Evolutionary conservation across 2,329 filamentous ascomycete species (phyloP), one percentile per base, ranked within the genome.

Genomic region (Berkeleyomyces rouxiae): DNA sequence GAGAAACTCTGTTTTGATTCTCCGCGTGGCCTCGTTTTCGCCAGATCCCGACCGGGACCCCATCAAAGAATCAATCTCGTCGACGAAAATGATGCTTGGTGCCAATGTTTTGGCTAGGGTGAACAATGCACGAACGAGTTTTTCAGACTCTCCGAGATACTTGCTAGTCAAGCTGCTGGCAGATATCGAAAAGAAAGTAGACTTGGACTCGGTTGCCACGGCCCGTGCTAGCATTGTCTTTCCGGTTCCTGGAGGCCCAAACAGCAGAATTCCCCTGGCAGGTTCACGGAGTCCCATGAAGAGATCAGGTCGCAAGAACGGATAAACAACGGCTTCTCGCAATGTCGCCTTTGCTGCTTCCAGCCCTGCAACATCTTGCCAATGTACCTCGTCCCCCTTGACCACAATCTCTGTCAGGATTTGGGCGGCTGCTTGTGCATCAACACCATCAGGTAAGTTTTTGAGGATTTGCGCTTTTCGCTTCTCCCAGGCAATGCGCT

Each of bases 161-260:
- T 99, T 99, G 70, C 88, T 95, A 1, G 92, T 97, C 67, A 99
- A 75, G 68, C 88, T 95, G 70, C 90, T 95, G 13, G 93, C 90
- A 4, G 90, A 96, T 63, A 99, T 96, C 11, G 91, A 95, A 74
- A 99, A 97, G 74, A 97, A 99, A 0, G 95, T 95, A 9, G 90
- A 95, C 68, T 85, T 87, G 1, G 89, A 95, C 72, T 99, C 93
- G 0, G 93, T 97, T 1, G 93, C 93, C 0, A 97, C 92, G 7
- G 90, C 90, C 66, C 93, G 83, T 7, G 93, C 93, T 44, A 99
- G 78, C 93, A 99, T 99, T 0, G 93, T 99, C 74, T 99, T 99
- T 61, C 93, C 93, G 0, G 93, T 99, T n/a, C 93, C 93, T 0
- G 93, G 93, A 1, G 93, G 93, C 0, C 93, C 93, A 70, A 99